Percentiles rank a stretch among this genome's conserved stretches.
phyloP scores from a whole-genome alignment of 305 asterid genomes.

The Fraxinus nigra region DNA sequence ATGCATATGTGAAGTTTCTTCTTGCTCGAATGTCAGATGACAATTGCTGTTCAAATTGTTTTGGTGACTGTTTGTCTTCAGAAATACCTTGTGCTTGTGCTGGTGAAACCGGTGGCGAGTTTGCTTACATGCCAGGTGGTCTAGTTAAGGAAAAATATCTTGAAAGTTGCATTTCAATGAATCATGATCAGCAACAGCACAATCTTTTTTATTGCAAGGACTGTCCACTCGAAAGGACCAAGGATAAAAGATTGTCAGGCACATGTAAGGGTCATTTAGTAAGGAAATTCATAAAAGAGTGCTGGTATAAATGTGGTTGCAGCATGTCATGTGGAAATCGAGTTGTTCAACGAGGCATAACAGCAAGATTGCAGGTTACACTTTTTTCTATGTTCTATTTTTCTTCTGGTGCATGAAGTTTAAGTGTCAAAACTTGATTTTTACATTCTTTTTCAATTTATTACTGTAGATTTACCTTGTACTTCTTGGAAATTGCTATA shows the following conservation, averaged over 20 bases:
- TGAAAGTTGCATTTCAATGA: conserved; percentile 43
- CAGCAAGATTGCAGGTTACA: conserved; percentile 50
- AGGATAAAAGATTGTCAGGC: conserved; percentile 29
- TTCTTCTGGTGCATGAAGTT: background rate
- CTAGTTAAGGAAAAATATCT: conserved; percentile 47
- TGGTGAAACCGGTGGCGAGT: conserved; percentile 45
- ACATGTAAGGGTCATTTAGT: conserved; percentile 59
- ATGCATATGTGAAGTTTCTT: conserved; percentile 42
- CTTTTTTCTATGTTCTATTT: conserved; percentile 8
- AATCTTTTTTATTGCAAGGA: conserved; percentile 51
- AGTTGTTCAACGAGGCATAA: conserved; percentile 68
- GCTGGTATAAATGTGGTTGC: conserved; percentile 79
- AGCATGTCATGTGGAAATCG: conserved; percentile 60
- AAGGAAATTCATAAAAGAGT: conserved; percentile 67
- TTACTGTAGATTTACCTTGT: background rate
- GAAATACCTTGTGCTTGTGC: conserved; percentile 56
- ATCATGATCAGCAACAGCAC: conserved; percentile 33
- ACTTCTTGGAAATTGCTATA: background rate
- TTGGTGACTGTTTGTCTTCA: conserved; percentile 53
- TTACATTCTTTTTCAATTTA: background rate
- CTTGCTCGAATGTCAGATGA: conserved; percentile 48
- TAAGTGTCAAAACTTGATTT: background rate
- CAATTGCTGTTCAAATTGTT: conserved; percentile 49
- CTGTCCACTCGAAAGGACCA: conserved; percentile 58
- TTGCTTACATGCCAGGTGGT: conserved; percentile 55